phyloP scores from a whole-genome alignment of 306 rosid species.

The Citrullus colocynthis region DNA sequence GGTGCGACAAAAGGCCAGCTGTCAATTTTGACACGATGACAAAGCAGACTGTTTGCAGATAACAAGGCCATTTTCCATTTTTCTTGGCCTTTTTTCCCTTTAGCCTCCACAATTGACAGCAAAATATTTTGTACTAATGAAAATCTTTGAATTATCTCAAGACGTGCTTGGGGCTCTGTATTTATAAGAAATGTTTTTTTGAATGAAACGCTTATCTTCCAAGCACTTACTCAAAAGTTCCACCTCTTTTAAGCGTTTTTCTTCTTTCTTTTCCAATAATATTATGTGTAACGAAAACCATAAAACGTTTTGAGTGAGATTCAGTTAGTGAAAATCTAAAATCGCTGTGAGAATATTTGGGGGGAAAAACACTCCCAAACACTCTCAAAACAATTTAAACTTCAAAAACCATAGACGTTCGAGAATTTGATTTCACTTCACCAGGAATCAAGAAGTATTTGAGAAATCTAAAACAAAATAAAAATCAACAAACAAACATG shows the following conservation, averaged over 20 bases:
- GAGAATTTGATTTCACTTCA: not conserved
- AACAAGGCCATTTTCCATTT: not conserved
- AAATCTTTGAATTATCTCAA: not conserved
- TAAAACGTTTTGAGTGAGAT: not conserved
- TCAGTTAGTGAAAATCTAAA: not conserved
- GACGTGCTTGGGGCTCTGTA: not conserved
- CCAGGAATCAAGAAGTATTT: not conserved
- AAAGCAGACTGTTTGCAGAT: not conserved
- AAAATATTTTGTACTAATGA: not conserved
- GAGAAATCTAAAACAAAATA: not conserved
- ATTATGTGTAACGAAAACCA: not conserved
- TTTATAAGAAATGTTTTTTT: not conserved
- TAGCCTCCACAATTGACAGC: not conserved
- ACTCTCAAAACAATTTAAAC: not conserved
- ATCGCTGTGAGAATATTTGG: not conserved
- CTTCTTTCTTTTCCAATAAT: not conserved
- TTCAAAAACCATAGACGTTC: not conserved
- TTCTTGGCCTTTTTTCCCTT: not conserved
- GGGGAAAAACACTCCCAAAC: not conserved
- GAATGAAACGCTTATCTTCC: not conserved
- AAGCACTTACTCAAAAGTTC: not conserved
- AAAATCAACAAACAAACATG: not conserved
- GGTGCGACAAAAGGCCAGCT: not conserved
- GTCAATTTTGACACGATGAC: not conserved
- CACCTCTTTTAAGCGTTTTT: not conserved